Evolutionary conservation across 768 basidiomycete genomes (phyloP), one percentile per base, ranked within the genome.

Genomic region (Piloderma croceum): DNA sequence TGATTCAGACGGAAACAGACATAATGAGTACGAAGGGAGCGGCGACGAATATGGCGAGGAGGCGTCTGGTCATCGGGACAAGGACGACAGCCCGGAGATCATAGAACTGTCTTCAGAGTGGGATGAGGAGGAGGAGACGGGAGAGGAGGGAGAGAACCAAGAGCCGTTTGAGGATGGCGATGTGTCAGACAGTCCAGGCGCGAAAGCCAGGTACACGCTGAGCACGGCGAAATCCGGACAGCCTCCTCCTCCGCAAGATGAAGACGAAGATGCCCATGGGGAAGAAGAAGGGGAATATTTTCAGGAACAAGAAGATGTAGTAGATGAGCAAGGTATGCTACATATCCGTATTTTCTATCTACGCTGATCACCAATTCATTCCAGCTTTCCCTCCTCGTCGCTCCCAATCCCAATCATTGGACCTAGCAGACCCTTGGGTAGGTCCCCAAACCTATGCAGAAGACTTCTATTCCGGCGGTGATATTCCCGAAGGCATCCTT

Each of bases 391-490:
- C 49, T 20, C 44, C 41, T 32, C 18, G 42, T 17, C 6, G 13
- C 24, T 18, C 36, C 24, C 21, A 45, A 24, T 34, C n/a, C 5
- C 19, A 10, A 15, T 46, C 48, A 18, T 44, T 62, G 5, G 62
- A 65, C 6, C 42, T 72, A 15, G 45, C 50, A 15, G 69, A 72
- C 48, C 61, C 61, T 21, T 73, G 70, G 71, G 49, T 50, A 24
- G 67, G 61, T 19, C 63, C 70, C 5, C 54, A 52, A 20, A 60
- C 54, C 5, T 67, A 63, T 32, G 66, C 69, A 1, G 68, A 70
- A 44, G 70, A 71, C 48, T 67, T 60, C 43, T 69, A 68, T 43
- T 60, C 69, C 5, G 72, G 69, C 10, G 74, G 71, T 1, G 70
- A 74, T 38, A 21, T 64, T 25, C 46, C 13, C 53, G 10, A n/a